phyloP scores from a whole-genome alignment of 2,329 filamentous ascomycete species.

The Calonectria multiphialidica region DNA sequence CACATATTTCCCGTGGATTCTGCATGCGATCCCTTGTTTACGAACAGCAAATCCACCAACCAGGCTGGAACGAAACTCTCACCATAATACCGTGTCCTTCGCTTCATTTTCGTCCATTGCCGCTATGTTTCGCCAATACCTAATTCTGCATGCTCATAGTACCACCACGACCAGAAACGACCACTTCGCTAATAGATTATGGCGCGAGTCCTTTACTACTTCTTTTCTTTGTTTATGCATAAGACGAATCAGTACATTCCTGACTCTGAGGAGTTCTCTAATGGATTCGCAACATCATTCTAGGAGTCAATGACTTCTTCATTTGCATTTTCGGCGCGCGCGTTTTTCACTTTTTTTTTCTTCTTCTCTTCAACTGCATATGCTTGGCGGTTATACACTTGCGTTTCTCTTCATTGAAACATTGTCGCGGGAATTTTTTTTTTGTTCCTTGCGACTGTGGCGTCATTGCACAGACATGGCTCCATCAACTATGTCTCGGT shows the following conservation, averaged over 20 bases:
- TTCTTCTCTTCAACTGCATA: conserved; percentile 15
- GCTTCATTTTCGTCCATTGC: conserved; percentile 16
- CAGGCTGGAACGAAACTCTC: conserved; percentile 25
- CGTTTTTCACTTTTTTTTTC: conserved; percentile 25
- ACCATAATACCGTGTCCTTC: conserved; percentile 29
- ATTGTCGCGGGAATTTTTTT: conserved; percentile 34
- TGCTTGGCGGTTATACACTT: conserved; percentile 6
- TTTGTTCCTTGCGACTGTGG: conserved; percentile 29
- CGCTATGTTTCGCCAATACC: conserved; percentile 25
- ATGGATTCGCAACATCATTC: conserved; percentile 27
- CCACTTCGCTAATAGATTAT: conserved; percentile 43
- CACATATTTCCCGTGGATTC: conserved; percentile 32
- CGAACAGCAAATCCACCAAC: conserved; percentile 26
- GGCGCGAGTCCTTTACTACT: conserved; percentile 37
- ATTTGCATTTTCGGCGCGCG: conserved; percentile 39
- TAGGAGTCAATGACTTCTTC: conserved; percentile 30
- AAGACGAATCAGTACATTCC: conserved; percentile 32
- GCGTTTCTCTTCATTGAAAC: conserved; percentile 24
- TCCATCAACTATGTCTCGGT: conserved; percentile 37
- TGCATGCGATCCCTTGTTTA: conserved; percentile 22
- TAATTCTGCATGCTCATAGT: conserved; percentile 43
- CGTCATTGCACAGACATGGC: conserved; percentile 36
- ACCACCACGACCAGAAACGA: conserved; percentile 45
- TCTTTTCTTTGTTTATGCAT: conserved; percentile 38
- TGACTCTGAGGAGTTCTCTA: conserved; percentile 30